Base-by-base conservation (phyloP, 345 rosid species). In the Erucastrum elatum region DNA sequence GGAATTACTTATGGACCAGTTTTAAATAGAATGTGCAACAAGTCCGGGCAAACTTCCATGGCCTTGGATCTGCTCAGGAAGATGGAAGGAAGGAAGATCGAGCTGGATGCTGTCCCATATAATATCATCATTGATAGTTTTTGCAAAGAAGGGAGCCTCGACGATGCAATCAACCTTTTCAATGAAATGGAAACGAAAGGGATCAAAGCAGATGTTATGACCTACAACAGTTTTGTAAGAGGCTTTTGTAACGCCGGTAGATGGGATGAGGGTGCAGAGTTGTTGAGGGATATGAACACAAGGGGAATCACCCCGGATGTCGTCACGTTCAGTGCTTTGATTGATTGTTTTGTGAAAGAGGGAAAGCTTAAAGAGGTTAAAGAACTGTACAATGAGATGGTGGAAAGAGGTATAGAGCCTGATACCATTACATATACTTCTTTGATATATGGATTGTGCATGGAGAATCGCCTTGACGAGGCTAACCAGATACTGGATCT, bases 251-350 rank as follows among this genome's bases (percentile, higher is more conserved):
- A 12, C 8, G 61, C 16, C 10, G 82, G 86, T 1, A 12, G 74
- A 15, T 60, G 69, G 74, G 13, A 75, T 8, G 80, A 70, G 26
- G 82, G 49, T 41, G 41, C n/a, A 1, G n/a, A 37, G 6, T 74
- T 84, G 58, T 31, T 83, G 27, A 68, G 30, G 10, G 85, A 79
- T 13, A 79, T 83, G 85, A 16, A 53, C 12, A 27, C 13, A 10
- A 65, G 37, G 39, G 46, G 3, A 10, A 41, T 39, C 70, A 41
- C 11, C 5, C 70, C 56, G 0, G 4, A 56, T 12, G 29, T 56
- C 5, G 2, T 56, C 10, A 21, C 29, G 1, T 56, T 56, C 2
- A 56, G 2, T 55, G 11, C 27, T 6, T 17, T 55, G 60, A 56
- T 56, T 11, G 29, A 56, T 21, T 0, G 61, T 21, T 56, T 56